Evolutionary conservation across 495 filamentous ascomycete genomes (phyloP), one percentile per base, ranked within the genome.

Genomic region (Penicillium longicatenatum): DNA sequence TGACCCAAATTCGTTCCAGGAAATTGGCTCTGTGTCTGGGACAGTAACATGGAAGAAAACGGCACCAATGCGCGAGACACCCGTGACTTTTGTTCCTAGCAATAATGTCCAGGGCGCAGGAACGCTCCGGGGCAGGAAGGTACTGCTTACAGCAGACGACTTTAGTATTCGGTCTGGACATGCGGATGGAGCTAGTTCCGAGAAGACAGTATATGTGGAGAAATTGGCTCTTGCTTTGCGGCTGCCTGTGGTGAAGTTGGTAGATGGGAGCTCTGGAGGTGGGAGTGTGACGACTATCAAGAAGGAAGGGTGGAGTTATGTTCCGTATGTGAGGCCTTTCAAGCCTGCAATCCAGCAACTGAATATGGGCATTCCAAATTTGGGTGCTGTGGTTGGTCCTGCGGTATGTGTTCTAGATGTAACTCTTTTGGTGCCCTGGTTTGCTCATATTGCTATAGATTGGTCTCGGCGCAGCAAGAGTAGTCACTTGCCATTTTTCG

Each of bases 151-250:
- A 2, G 83, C 83, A 7, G 84, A 86, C 59, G 84, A 87, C 60
- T 86, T 86, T 49, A 83, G 79, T n/a, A 80, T 87, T 30, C 69
- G 84, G 6, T 82, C 82, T 35, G 84, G 84, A 5, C 84, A 87
- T 74, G 82, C 84, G 0, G 84, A 87, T 67, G 84, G 84, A 0
- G 76, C 82, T 6, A 73, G 79, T 51, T 67, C 74, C 49, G 81
- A 74, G 43, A 86, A 85, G 74, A 86, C 82, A 14, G 70, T 84
- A 8, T 86, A 86, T 57, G 70, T 83, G 57, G 84, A 87, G 69
- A 82, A 82, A 41, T 50, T 82, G 39, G 76, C 78, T 11, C 58
- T 82, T 50, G 73, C 73, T 14, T 37, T 82, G 59, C 77, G 81
- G 41, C 31, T 86, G 22, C 84, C 84, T 1, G 82, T 86, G 17